Evolutionary conservation across 2,329 filamentous ascomycete species (phyloP).

Genomic region (Verticillium klebahnii): DNA sequence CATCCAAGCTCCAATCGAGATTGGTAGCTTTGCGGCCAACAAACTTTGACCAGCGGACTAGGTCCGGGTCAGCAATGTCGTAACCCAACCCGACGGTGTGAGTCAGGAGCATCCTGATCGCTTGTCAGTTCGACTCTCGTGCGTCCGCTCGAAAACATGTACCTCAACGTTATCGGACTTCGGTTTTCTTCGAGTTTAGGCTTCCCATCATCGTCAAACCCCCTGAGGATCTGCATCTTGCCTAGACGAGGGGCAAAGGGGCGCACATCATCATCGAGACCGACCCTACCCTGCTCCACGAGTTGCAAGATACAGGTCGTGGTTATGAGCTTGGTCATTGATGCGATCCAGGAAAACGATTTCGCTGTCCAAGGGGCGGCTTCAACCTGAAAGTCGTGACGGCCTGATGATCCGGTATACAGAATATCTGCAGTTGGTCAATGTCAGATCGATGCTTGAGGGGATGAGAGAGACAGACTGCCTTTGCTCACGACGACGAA

Average conservation of each 20-base stretch:
- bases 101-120: conserved; percentile 34
- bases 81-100: conserved; percentile 45
- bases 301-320: conserved; percentile 32
- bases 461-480: conserved; percentile 15
- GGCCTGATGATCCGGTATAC: conserved; percentile 31
- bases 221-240: conserved; percentile 28
- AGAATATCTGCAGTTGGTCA: conserved; percentile 20
- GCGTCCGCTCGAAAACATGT: neutral
- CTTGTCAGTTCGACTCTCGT: neutral
- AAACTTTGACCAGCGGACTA: conserved; percentile 32
- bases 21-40: conserved; percentile 26
- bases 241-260: conserved; percentile 27
- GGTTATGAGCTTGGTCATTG: conserved; percentile 39
- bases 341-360: conserved; percentile 33
- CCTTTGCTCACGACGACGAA: conserved; percentile 28
- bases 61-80: conserved; percentile 32
- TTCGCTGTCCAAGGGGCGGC: conserved; percentile 24
- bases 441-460: neutral
- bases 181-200: conserved; percentile 32
- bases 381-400: conserved; percentile 21
- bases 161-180: conserved; percentile 33
- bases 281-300: conserved; percentile 27
- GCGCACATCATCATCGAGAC: conserved; percentile 32
- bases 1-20: conserved; percentile 26
- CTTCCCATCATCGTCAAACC: conserved; percentile 26